Percentiles rank a stretch among this genome's conserved stretches.
Evolutionary conservation across 1,284 basidiomycete species (phyloP).

Genomic region (Ceratobasidium papillatum): DNA sequence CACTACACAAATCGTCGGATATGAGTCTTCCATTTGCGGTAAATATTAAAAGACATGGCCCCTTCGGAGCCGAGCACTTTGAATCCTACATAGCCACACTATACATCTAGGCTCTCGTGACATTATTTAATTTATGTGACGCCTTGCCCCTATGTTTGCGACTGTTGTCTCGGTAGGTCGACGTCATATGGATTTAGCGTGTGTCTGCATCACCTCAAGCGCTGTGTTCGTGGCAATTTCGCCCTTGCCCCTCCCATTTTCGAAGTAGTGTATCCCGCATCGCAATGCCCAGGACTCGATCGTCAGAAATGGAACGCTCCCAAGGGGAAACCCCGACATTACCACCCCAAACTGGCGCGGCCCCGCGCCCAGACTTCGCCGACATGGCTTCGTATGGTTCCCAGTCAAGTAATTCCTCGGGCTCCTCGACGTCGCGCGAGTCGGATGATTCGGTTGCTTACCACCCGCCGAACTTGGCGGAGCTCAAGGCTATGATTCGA

Average conservation of each 20-base stretch:
- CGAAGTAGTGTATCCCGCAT: background rate
- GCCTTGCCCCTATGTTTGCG: background rate
- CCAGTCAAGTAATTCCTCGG: background rate
- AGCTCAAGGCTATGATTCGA: slow-evolving; percentile 33
- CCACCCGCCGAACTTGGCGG: slow-evolving; percentile 21
- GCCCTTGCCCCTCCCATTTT: background rate
- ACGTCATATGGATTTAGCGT: background rate
- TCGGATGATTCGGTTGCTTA: slow-evolving; percentile 17
- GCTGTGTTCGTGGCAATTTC: slow-evolving; percentile 4
- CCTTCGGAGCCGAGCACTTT: too few relatives aligned
- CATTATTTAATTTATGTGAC: background rate
- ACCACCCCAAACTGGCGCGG: background rate
- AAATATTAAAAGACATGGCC: too few relatives aligned
- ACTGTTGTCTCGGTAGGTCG: background rate
- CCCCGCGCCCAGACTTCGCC: background rate
- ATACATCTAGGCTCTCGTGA: too few relatives aligned
- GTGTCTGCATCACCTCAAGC: background rate
- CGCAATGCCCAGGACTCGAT: background rate
- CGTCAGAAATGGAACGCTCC: background rate
- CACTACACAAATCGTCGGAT: too few relatives aligned
- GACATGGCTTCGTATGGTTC: background rate
- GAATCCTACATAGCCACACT: too few relatives aligned
- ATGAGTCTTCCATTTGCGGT: too few relatives aligned
- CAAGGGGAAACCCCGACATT: background rate
- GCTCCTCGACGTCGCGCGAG: background rate